Percentiles rank a stretch among this genome's conserved stretches.
phyloP scores from a whole-genome alignment of 2,329 filamentous ascomycete genomes.

The Claviceps lovelessii region DNA sequence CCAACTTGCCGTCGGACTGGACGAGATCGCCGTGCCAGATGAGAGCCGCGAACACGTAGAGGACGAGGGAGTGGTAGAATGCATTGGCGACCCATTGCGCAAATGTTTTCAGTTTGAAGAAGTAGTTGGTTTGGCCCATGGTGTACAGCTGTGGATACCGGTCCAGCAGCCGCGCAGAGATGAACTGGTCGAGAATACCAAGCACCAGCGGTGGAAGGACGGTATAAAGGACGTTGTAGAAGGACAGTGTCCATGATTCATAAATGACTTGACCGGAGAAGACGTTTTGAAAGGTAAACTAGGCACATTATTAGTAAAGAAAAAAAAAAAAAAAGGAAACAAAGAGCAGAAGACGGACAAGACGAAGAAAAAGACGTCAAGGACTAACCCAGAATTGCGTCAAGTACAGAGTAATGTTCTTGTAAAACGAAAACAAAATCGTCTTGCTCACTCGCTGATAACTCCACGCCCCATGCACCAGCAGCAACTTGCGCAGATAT shows the following conservation, averaged over 20 bases:
- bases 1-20: slow-evolving; percentile 62
- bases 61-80: slow-evolving; percentile 83
- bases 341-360: no score
- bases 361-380: not conserved
- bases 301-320: not conserved
- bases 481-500: slow-evolving; percentile 79
- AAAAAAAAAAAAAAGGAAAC: not conserved
- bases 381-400: slow-evolving; percentile 89
- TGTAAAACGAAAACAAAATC: slow-evolving; percentile 97
- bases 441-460: slow-evolving; percentile 96
- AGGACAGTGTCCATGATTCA: slow-evolving; percentile 98
- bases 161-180: slow-evolving; percentile 84
- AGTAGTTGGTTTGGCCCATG: slow-evolving; percentile 80
- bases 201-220: slow-evolving; percentile 85
- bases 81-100: slow-evolving; percentile 86
- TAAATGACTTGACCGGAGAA: slow-evolving; percentile 97
- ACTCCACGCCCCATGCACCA: slow-evolving; percentile 94
- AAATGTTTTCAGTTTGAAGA: slow-evolving; percentile 89
- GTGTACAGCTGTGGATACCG: slow-evolving; percentile 93
- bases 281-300: slow-evolving; percentile 96
- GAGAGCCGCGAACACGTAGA: slow-evolving; percentile 73
- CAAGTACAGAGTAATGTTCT: slow-evolving; percentile 97
- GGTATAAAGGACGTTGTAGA: slow-evolving; percentile 98
- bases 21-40: slow-evolving; percentile 74
- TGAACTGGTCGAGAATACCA: slow-evolving; percentile 94